phyloP scores from a whole-genome alignment of 73 alveolate species.

The Symbiodinium natans region DNA sequence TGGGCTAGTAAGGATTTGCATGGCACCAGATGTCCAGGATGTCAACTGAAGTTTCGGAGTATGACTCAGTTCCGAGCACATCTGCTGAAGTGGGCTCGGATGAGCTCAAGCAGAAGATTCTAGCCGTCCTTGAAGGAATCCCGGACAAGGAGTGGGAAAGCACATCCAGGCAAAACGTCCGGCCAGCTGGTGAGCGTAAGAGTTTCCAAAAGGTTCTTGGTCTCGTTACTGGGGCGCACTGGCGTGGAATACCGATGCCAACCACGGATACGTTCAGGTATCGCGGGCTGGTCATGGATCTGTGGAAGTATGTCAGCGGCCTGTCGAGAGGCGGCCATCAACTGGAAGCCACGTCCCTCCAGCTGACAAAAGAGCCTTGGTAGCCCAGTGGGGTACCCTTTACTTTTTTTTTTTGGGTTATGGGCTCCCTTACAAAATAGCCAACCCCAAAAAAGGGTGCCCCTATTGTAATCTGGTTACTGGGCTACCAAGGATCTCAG shows the following conservation, averaged over 20 bases:
- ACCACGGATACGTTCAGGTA: neutral
- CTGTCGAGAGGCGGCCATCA: neutral
- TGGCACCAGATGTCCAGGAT: neutral
- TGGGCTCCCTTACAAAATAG: too few relatives aligned
- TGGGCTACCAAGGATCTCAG: neutral
- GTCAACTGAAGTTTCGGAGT: neutral
- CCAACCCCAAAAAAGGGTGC: too few relatives aligned
- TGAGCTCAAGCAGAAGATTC: neutral
- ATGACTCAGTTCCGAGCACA: neutral
- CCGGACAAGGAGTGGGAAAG: neutral
- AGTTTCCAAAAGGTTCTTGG: neutral
- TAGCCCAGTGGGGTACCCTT: too few relatives aligned
- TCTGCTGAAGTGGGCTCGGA: neutral
- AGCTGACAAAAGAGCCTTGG: too few relatives aligned
- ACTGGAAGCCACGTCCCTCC: neutral
- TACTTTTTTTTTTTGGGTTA: too few relatives aligned
- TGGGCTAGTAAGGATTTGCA: too few relatives aligned
- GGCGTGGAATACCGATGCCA: slow-evolving; percentile 30
- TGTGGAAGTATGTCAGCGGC: neutral
- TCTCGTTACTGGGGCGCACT: neutral
- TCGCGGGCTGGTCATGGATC: neutral
- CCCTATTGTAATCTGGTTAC: too few relatives aligned
- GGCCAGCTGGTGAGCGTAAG: neutral
- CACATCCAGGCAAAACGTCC: neutral
- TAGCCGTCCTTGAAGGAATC: neutral